Evolutionary conservation across 2,329 filamentous ascomycete species (phyloP).

Genomic region (Calonectria pseudoreteaudii): DNA sequence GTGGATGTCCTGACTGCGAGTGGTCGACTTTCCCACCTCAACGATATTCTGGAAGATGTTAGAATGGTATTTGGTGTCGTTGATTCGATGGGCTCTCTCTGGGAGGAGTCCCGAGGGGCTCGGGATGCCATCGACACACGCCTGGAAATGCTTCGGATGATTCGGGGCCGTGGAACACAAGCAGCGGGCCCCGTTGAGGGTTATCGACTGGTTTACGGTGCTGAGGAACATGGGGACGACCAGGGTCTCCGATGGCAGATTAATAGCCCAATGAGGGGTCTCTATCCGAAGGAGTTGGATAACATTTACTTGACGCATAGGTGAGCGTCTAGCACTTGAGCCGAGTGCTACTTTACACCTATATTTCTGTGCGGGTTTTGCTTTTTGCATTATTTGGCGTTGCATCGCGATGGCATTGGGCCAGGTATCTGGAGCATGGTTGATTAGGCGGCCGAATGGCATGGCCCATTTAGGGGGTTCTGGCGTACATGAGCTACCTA

Average conservation of each 20-base stretch:
- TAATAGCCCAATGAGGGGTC: conserved; percentile 48
- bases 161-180: conserved; percentile 48
- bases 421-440: conserved; percentile 31
- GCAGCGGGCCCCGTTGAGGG: conserved; percentile 43
- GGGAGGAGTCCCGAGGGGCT: conserved; percentile 68
- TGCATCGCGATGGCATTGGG: conserved; percentile 30
- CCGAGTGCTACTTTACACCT: background rate
- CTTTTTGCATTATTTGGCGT: conserved; percentile 36
- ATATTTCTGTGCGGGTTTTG: conserved; percentile 17
- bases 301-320: conserved; percentile 48
- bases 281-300: conserved; percentile 53
- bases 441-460: conserved; percentile 24
- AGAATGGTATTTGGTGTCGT: conserved; percentile 65
- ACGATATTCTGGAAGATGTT: conserved; percentile 65
- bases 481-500: conserved; percentile 21
- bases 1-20: conserved; percentile 75
- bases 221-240: conserved; percentile 43
- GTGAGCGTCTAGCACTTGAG: conserved; percentile 25
- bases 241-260: conserved; percentile 50
- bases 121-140: conserved; percentile 58
- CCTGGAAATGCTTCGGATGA: conserved; percentile 48
- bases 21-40: conserved; percentile 63
- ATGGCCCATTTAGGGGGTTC: conserved; percentile 19
- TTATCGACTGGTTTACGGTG: conserved; percentile 45
- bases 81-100: conserved; percentile 67